These are phyloP conservation scores for Flaveria sonorensis DNA, from an alignment of 129 eudicot genomes.

Conservation along the genomic window DNA sequence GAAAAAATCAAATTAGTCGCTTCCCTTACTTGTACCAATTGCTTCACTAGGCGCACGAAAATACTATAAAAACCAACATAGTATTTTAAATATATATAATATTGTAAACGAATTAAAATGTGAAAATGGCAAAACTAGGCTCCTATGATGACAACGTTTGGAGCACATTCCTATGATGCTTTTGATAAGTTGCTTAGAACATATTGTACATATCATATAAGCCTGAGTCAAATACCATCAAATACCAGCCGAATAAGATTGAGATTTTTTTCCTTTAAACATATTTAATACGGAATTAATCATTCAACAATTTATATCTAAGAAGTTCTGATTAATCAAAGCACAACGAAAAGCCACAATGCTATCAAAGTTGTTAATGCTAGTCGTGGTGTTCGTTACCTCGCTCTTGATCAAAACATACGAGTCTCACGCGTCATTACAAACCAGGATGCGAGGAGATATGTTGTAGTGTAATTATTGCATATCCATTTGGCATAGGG, in stretches of 20 bases:
- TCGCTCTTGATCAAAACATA: not conserved
- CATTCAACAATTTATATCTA: not conserved
- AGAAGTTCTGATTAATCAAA: not conserved
- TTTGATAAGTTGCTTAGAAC: not conserved
- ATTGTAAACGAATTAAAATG: not conserved
- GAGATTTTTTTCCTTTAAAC: not conserved
- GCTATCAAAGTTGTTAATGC: not conserved
- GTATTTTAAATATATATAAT: too few species aligned
- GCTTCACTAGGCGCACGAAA: too few species aligned
- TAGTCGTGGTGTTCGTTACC: not conserved
- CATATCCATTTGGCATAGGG: constrained; percentile 29
- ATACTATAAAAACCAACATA: too few species aligned
- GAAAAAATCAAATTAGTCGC: too few species aligned
- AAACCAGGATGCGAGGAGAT: constrained; percentile 21
- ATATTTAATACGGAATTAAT: not conserved
- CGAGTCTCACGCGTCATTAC: constrained; percentile 1
- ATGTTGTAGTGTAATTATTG: constrained; percentile 22
- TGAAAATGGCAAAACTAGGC: too few species aligned
- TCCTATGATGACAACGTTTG: not conserved
- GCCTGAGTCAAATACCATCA: too few species aligned
- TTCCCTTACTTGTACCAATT: too few species aligned
- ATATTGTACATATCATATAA: too few species aligned
- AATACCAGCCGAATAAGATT: not conserved
- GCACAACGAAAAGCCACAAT: not conserved
- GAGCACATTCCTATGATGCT: not conserved